These are phyloP conservation scores for Clausena lansium DNA, from an alignment of 345 rosid species.

Conservation along the genomic window DNA sequence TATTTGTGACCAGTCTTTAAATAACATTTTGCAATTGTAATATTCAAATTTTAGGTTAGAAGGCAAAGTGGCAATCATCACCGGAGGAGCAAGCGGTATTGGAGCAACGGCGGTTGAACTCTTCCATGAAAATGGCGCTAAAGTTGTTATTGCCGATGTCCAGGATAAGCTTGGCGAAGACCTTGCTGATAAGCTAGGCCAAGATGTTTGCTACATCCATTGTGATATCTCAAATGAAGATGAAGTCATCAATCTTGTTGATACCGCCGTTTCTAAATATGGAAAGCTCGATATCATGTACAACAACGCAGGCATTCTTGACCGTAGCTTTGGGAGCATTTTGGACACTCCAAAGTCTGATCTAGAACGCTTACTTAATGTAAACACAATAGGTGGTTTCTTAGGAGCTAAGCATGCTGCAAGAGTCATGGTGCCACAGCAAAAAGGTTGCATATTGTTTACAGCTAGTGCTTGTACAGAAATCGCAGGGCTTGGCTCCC, in stretches of 20 bases:
- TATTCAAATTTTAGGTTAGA: slow-evolving; percentile 18
- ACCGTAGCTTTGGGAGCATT: slow-evolving; percentile 12
- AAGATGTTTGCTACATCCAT: slow-evolving; percentile 31
- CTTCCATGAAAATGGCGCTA: slow-evolving; percentile 40
- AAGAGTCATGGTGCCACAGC: neutral
- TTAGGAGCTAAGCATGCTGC: neutral
- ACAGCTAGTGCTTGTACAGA: neutral
- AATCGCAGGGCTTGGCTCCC: neutral
- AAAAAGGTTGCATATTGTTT: neutral
- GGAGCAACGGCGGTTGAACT: slow-evolving; percentile 26
- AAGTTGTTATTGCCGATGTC: slow-evolving; percentile 42
- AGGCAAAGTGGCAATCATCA: slow-evolving; percentile 40
- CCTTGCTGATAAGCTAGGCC: slow-evolving; percentile 24
- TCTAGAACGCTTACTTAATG: slow-evolving; percentile 16
- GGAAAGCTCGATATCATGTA: slow-evolving; percentile 45
- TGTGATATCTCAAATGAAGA: slow-evolving; percentile 17
- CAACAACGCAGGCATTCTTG: slow-evolving; percentile 37
- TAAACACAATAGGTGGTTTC: neutral
- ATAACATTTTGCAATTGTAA: neutral
- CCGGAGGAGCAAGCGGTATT: slow-evolving; percentile 42
- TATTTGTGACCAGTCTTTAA: neutral
- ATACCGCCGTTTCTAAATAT: slow-evolving; percentile 24
- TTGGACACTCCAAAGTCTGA: slow-evolving; percentile 26
- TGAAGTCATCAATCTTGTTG: slow-evolving; percentile 27
- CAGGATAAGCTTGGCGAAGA: slow-evolving; percentile 29